phyloP scores from a whole-genome alignment of 345 rosid species.

The Euclidium syriacum region DNA sequence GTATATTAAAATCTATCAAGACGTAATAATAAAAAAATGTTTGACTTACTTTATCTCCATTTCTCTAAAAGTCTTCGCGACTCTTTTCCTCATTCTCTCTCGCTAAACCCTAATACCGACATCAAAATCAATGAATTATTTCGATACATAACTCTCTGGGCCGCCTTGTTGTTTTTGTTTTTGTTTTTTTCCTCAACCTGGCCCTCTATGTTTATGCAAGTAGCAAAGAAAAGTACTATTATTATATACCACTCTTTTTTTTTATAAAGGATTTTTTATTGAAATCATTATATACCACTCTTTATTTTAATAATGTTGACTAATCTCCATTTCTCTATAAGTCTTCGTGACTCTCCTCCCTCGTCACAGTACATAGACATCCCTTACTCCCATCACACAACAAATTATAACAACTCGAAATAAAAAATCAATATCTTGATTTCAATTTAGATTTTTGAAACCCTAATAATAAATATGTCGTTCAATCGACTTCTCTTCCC shows the following conservation, averaged over 20 bases:
- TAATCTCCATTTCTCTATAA: not conserved
- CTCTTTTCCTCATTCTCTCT: too few relatives aligned
- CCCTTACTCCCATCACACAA: not conserved
- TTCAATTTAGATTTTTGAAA: not conserved
- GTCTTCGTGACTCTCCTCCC: slow-evolving; percentile 6
- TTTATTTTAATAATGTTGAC: slow-evolving; percentile 14
- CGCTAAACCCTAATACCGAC: too few relatives aligned
- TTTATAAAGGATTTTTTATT: too few relatives aligned
- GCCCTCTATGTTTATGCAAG: slow-evolving; percentile 3
- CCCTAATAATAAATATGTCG: slow-evolving; percentile 16
- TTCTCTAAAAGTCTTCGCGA: too few relatives aligned
- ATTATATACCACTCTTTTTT: too few relatives aligned
- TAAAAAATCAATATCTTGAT: not conserved
- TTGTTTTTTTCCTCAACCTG: not conserved
- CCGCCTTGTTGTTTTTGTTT: not conserved
- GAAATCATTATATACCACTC: not conserved
- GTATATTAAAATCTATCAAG: too few relatives aligned
- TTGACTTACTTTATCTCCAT: too few relatives aligned
- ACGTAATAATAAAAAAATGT: too few relatives aligned
- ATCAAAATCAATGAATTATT: not conserved
- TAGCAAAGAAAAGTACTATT: not conserved
- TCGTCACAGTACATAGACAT: not conserved
- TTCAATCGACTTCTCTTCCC: slow-evolving; percentile 8
- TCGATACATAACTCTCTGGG: not conserved
- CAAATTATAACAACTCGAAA: not conserved